These are phyloP conservation scores for Wickerhamiella kurtzmanii DNA, from an alignment of 805 yeast genomes.

Conservation along the genomic window DNA sequence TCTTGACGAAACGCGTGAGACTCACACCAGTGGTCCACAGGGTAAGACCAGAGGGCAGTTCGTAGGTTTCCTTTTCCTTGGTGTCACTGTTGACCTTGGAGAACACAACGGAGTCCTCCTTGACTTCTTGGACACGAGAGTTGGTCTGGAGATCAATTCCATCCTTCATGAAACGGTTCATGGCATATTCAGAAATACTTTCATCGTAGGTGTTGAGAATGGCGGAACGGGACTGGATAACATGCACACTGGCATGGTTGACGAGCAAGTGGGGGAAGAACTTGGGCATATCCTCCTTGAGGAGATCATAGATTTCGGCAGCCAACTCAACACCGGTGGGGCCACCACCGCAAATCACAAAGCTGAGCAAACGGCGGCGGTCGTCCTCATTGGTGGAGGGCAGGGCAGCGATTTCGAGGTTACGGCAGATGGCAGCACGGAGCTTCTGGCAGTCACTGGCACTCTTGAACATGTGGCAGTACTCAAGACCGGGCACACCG, in stretches of 20 bases:
- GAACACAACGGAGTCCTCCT: constrained; percentile 45
- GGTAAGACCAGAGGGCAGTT: constrained; percentile 53
- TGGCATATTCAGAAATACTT: constrained; percentile 50
- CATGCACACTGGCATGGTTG: constrained; percentile 52
- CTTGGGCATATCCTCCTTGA: constrained; percentile 49
- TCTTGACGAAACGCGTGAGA: constrained; percentile 47
- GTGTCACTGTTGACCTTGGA: constrained; percentile 33
- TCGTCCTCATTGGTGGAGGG: constrained; percentile 54
- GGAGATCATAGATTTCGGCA: constrained; percentile 52
- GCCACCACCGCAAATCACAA: constrained; percentile 64
- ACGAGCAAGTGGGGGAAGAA: constrained; percentile 46
- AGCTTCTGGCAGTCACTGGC: constrained; percentile 51
- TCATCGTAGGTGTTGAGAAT: constrained; percentile 58
- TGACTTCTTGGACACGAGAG: constrained; percentile 47
- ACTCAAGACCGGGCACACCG: constrained; percentile 55
- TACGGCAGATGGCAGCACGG: constrained; percentile 40
- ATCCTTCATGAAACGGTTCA: constrained; percentile 48
- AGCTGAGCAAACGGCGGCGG: constrained; percentile 44
- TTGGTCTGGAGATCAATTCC: constrained; percentile 49
- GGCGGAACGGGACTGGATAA: constrained; percentile 55
- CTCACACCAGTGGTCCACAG: constrained; percentile 70
- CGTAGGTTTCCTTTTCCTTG: constrained; percentile 29
- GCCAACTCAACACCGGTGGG: constrained; percentile 68
- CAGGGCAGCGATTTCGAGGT: constrained; percentile 48
- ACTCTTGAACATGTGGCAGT: constrained; percentile 49